A percentile compares a stretch with the other conserved stretches of the same genome.
Conservation (phyloP, 2,329 filamentous ascomycete species). For the Hymenoscyphus fructigenus region DNA sequence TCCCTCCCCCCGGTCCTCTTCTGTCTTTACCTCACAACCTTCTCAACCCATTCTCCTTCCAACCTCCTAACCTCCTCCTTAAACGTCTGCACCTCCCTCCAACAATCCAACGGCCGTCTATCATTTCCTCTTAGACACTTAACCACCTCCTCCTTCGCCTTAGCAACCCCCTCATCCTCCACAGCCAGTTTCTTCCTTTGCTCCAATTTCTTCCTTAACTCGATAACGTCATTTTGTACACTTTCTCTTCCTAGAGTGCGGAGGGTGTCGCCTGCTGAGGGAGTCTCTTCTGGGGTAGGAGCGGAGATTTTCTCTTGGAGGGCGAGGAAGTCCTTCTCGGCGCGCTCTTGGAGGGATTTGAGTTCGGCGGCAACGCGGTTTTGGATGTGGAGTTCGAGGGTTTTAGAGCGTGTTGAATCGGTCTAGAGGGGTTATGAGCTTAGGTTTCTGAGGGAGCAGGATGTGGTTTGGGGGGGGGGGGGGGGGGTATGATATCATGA, state of each 20-base stretch:
- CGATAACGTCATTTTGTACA: constrained; percentile 60
- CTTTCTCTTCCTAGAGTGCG: constrained; percentile 43
- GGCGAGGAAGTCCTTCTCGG: constrained; percentile 66
- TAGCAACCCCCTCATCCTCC: constrained; percentile 69
- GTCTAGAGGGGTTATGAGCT: constrained; percentile 55
- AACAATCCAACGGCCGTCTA: constrained; percentile 87
- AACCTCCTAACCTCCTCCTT: constrained; percentile 84
- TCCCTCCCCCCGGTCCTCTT: neutral
- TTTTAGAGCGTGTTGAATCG: constrained; percentile 80
- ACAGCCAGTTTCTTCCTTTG: constrained; percentile 64
- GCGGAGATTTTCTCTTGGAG: constrained; percentile 63
- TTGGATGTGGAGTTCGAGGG: constrained; percentile 85
- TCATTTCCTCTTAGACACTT: constrained; percentile 82
- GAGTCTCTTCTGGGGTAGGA: constrained; percentile 18
- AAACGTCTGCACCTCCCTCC: constrained; percentile 87
- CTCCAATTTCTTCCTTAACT: constrained; percentile 59
- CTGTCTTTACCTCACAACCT: constrained; percentile 58
- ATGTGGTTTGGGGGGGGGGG: neutral
- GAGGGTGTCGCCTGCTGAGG: constrained; percentile 36
- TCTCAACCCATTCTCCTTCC: constrained; percentile 86
- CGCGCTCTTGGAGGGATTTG: constrained; percentile 70
- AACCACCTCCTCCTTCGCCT: constrained; percentile 73
- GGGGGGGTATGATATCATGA: neutral
- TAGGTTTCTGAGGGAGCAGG: too few species aligned
- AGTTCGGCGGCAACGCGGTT: constrained; percentile 83